Evolutionary conservation across 164 flowering plant species (phyloP), one percentile per base, ranked within the genome.

Genomic region (Piper betle): DNA sequence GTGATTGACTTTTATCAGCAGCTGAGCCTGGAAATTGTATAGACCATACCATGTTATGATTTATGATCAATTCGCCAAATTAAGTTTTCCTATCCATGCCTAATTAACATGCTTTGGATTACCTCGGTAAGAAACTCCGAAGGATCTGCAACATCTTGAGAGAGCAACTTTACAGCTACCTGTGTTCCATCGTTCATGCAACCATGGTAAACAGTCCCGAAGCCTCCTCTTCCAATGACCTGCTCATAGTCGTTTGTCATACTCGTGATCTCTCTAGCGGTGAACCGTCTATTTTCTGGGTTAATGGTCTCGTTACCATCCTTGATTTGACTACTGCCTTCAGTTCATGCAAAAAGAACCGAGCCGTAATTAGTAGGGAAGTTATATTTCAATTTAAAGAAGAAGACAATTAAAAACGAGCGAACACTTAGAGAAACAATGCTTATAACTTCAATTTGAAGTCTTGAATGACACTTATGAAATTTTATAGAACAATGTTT

Each of bases 101-200:
- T 25, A 25, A 25, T 25, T 25, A 25, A 25, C 33, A 25, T 25
- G 33, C 33, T 25, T 25, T 25, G 1, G 33, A 25, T 25, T 25
- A 25, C 33, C 33, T 25, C 33, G 33, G 33, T 25, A 25, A 25
- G 33, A 25, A 25, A 25, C 2, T 53, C 55, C 6, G 20, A 17
- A 4, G 55, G 20, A n/a, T 25, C 55, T 53, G n/a, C 83, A 81
- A 16, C 73, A 53, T 53, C 20, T 4, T 53, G 55, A 60, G 81
- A 77, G 15, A 81, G 73, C 70, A 81, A 67, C 67, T 83, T 81
- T 0, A 83, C 83, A 11, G 85, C 83, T 39, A 80, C 80, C 58
- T 69, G 69, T 15, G 63, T 62, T 19, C 66, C 75, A 58, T 78
- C 73, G 4, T 55, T 50, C 61, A 74, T 9, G 50, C 25, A 17